phyloP scores from a whole-genome alignment of 306 rosid species.

The Fragaria ananassa region DNA sequence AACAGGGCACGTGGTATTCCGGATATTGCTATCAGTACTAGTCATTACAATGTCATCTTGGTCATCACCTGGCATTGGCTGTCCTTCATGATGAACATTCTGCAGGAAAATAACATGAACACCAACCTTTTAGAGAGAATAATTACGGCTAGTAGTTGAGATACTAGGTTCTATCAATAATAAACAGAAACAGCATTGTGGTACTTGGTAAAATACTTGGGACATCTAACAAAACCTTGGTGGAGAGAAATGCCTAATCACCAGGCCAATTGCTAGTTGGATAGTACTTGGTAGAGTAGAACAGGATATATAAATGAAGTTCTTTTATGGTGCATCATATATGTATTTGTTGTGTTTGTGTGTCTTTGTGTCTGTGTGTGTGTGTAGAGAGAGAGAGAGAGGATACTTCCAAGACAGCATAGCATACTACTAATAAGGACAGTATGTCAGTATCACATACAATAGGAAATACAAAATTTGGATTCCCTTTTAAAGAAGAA shows the following conservation, averaged over 20 bases:
- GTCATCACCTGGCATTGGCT: constrained; percentile 94
- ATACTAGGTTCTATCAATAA: not conserved
- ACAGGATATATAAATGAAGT: not conserved
- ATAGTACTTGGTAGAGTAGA: not conserved
- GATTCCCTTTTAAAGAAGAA: too few species aligned
- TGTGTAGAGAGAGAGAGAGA: too few species aligned
- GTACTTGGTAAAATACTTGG: not conserved
- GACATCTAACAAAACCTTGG: not conserved
- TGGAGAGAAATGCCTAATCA: not conserved
- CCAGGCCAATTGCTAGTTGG: not conserved
- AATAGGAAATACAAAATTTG: too few species aligned
- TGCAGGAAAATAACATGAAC: constrained; percentile 40
- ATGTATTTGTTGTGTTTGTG: too few species aligned
- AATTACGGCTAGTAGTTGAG: not conserved
- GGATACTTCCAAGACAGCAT: too few species aligned
- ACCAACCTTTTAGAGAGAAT: constrained; percentile 1
- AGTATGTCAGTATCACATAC: too few species aligned
- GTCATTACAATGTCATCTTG: constrained; percentile 92
- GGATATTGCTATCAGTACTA: constrained; percentile 60
- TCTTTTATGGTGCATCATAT: too few species aligned
- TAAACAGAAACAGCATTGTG: not conserved
- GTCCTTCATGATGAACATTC: constrained; percentile 89
- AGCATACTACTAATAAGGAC: too few species aligned
- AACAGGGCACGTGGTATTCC: constrained; percentile 71
- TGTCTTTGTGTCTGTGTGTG: too few species aligned